Percentiles rank a stretch among this genome's conserved stretches.
These are phyloP conservation scores for Fagus sylvatica DNA, from an alignment of 306 rosid species.

Conservation along the genomic window DNA sequence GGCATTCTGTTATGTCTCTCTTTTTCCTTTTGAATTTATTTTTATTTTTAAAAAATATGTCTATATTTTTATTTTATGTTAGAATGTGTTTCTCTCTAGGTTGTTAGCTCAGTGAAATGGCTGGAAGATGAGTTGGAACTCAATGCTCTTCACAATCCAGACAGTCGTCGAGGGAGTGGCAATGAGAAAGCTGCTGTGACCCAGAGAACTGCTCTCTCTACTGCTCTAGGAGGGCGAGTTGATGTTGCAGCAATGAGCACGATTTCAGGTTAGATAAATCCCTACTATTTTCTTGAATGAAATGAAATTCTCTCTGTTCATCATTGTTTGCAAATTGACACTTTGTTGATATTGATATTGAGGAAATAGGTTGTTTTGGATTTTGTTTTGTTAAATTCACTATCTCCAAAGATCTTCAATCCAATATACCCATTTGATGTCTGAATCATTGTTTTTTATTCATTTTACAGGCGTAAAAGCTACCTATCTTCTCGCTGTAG, in stretches of 20 bases:
- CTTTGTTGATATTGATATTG: not conserved
- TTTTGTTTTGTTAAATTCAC: not conserved
- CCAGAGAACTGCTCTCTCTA: conserved; percentile 93
- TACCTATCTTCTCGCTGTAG: conserved; percentile 98
- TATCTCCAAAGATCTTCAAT: not conserved
- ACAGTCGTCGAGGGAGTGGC: conserved; percentile 84
- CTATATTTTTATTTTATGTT: not conserved
- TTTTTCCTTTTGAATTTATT: no score
- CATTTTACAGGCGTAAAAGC: conserved; percentile 88
- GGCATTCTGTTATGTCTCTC: no score
- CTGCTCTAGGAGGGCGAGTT: conserved; percentile 94
- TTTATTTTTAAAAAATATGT: not conserved
- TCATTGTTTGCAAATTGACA: not conserved
- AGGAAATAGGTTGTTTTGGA: not conserved
- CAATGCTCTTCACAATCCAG: conserved; percentile 96
- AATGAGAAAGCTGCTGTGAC: conserved; percentile 92
- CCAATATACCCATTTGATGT: not conserved
- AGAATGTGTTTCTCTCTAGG: conserved; percentile 49
- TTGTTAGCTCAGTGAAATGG: conserved; percentile 99
- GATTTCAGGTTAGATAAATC: conserved; percentile 67
- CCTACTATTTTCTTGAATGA: not conserved
- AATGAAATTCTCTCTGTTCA: conserved; percentile 12
- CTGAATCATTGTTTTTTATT: conserved; percentile 18
- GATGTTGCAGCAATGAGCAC: conserved; percentile 86
- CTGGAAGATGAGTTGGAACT: conserved; percentile 98